phyloP scores from a whole-genome alignment of 495 filamentous ascomycete species.

The Parathielavia hyrcaniae region DNA sequence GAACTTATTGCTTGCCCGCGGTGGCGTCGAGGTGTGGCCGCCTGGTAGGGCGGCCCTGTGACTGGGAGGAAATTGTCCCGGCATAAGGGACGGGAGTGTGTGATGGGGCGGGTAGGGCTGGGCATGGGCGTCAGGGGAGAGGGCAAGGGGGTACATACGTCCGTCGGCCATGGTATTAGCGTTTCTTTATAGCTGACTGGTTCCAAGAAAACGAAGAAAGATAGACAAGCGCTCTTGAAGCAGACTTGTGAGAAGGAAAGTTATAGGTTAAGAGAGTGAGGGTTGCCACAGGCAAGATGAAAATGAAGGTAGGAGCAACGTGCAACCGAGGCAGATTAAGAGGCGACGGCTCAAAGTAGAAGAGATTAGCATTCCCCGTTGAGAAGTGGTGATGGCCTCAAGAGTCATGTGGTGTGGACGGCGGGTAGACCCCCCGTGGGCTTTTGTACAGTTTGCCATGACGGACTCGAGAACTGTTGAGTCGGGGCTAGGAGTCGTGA shows the following conservation, averaged over 20 bases:
- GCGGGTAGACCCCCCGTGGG: constrained; percentile 18
- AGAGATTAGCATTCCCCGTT: constrained; percentile 25
- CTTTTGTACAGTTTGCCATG: constrained; percentile 34
- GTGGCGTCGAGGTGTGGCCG: background rate
- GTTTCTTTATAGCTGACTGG: background rate
- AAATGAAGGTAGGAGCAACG: constrained; percentile 10
- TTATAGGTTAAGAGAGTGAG: background rate
- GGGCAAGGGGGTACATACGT: constrained; percentile 25
- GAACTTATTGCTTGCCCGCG: background rate
- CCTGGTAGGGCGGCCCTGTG: constrained; percentile 1
- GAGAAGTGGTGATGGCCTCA: constrained; percentile 23
- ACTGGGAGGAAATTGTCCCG: background rate
- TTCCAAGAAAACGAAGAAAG: background rate
- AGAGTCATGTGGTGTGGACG: constrained; percentile 14
- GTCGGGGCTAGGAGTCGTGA: constrained; percentile 11
- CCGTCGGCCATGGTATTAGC: constrained; percentile 30
- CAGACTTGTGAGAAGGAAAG: background rate
- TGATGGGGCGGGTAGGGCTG: background rate
- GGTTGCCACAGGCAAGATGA: constrained; percentile 8
- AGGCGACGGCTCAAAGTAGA: constrained; percentile 27
- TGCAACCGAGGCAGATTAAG: constrained; percentile 23
- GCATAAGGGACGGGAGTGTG: background rate
- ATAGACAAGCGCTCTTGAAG: background rate
- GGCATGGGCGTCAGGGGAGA: constrained; percentile 6
- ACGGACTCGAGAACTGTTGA: constrained; percentile 16